These are phyloP conservation scores for Rhododendron vialii DNA, from an alignment of 148 eudicot species.

Conservation along the genomic window DNA sequence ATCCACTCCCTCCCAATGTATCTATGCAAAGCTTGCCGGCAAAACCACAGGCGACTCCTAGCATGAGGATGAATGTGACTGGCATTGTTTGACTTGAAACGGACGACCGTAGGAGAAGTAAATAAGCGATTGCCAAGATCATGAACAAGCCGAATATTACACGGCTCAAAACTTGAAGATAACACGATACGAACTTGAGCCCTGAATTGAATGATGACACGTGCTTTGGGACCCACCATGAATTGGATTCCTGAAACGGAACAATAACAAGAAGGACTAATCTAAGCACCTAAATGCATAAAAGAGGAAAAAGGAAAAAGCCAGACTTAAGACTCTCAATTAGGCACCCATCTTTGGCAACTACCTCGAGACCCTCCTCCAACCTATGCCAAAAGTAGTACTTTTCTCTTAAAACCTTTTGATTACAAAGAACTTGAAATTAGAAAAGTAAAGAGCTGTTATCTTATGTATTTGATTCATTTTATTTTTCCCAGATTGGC, in stretches of 20 bases:
- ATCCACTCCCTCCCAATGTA: slow-evolving; percentile 85
- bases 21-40: slow-evolving; percentile 82
- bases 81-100: slow-evolving; percentile 77
- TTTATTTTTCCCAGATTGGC: not conserved
- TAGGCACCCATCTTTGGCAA: slow-evolving; percentile 3
- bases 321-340: not conserved
- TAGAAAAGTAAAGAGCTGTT: not conserved
- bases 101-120: slow-evolving; percentile 59
- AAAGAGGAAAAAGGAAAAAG: not conserved
- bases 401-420: not conserved
- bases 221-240: slow-evolving; percentile 90
- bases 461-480: not conserved
- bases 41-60: slow-evolving; percentile 62
- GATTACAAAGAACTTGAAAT: not conserved
- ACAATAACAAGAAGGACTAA: not conserved
- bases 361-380: not conserved
- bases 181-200: slow-evolving; percentile 51
- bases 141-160: slow-evolving; percentile 61
- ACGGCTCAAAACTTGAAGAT: slow-evolving; percentile 61
- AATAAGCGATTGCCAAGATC: slow-evolving; percentile 45
- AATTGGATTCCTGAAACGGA: slow-evolving; percentile 50
- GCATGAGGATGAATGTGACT: slow-evolving; percentile 62
- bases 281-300: not conserved
- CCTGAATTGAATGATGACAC: slow-evolving; percentile 65
- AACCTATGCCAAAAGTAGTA: not conserved